A percentile compares a stretch with the other conserved stretches of the same genome.
These are phyloP conservation scores for Hippophae rhamnoides DNA, from an alignment of 306 rosid genomes.

Conservation along the genomic window DNA sequence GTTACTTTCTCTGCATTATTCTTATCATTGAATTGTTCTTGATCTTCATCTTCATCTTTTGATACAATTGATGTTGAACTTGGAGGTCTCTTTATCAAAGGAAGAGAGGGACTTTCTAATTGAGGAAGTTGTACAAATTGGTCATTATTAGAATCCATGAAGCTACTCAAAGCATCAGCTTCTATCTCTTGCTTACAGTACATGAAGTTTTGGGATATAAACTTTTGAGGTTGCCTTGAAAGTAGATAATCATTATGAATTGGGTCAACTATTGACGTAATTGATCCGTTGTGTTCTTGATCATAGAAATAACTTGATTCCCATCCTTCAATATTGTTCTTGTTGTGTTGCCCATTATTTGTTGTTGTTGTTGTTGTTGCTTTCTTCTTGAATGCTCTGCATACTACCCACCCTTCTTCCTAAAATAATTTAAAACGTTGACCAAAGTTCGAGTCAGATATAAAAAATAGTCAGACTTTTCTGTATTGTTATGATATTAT, in stretches of 20 bases:
- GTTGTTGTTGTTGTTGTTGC: not conserved
- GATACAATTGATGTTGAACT: constrained; percentile 34
- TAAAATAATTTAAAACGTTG: constrained; percentile 21
- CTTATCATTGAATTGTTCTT: not conserved
- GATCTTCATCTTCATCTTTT: constrained; percentile 28
- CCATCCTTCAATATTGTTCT: constrained; percentile 47
- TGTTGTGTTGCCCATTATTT: constrained; percentile 33
- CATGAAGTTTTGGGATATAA: constrained; percentile 33
- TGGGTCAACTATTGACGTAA: constrained; percentile 40
- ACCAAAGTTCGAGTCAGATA: not conserved
- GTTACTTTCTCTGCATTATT: constrained; percentile 34
- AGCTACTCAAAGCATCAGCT: constrained; percentile 32
- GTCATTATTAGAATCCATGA: constrained; percentile 35
- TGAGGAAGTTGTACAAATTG: constrained; percentile 67
- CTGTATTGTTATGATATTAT: too few relatives aligned
- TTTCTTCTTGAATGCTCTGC: constrained; percentile 93
- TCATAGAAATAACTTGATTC: constrained; percentile 56
- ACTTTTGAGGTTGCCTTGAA: constrained; percentile 42
- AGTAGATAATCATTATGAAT: constrained; percentile 25
- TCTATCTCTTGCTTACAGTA: constrained; percentile 69
- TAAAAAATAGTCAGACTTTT: too few relatives aligned
- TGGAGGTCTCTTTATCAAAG: constrained; percentile 42
- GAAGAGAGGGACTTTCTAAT: constrained; percentile 64
- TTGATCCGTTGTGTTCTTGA: constrained; percentile 34
- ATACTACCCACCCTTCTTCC: constrained; percentile 99